Base-by-base conservation (phyloP, 1,284 basidiomycete genomes). In the Neolentinus lepideus region DNA sequence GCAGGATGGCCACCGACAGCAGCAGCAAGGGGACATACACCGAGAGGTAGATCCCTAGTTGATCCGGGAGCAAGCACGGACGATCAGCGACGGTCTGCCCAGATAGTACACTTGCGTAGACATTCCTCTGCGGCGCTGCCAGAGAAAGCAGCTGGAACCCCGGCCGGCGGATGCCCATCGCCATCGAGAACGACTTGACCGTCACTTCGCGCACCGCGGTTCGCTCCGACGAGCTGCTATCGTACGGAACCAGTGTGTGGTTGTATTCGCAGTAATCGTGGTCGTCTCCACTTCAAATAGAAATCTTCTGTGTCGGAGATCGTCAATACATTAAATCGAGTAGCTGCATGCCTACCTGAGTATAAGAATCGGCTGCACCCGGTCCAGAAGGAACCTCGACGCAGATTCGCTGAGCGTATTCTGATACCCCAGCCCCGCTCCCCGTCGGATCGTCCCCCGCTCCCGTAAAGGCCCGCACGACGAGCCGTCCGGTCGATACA, bases 121-220 rank as follows among this genome's bases (percentile, higher is more conserved):
- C 67, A 67, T 12, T 69, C 64, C 21, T 66, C 24, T 35, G 16
- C 26, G 73, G 71, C 4, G 73, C 67, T 14, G 73, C 66, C 26
- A 86, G 75, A 2, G 83, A 80, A 52, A 88, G 71, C n/a, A 88
- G 73, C 60, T 84, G 80, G 64, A 84, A 81, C 24, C 84, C 85
- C 0, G 85, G 83, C 25, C 69, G 67, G 6, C 71, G 68, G 54
- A 88, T 68, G 29, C 81, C 83, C 69, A 81, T 78, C 2, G 76
- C 78, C 62, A 83, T 81, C 2, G 80, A 81, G 63, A 84, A 80
- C 1, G 82, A 77, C 63, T 82, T 83, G 62, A 85, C 71, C 0
- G 81, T 80, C 22, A 83, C 74, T 64, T 85, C 83, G n/a, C 71
- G 70, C 12, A 80, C 70, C 11, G 67, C 14, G 14, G 38, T 21